Evolutionary conservation across 108 stramenopile species (phyloP).

Genomic region (Cylindrotheca closterium): DNA sequence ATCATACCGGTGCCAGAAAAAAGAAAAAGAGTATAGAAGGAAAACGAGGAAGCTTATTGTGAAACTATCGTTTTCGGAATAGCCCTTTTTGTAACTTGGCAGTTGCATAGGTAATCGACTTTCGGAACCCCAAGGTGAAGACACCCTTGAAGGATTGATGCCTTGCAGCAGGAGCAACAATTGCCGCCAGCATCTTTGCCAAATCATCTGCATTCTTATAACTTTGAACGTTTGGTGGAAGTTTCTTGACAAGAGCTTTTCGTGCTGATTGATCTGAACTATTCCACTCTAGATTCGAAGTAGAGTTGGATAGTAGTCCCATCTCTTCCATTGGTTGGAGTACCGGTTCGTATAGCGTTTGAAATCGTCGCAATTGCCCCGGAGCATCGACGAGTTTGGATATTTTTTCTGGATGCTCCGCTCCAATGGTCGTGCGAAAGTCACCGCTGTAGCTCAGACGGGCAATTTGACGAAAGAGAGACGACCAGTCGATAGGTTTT

Average conservation of each 20-base stretch:
- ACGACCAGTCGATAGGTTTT: slow-evolving; percentile 3
- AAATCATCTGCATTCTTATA: slow-evolving; percentile 5
- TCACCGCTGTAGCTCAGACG: slow-evolving; percentile 80
- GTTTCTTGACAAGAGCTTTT: slow-evolving; percentile 1
- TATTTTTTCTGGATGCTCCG: slow-evolving; percentile 81
- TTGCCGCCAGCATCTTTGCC: slow-evolving; percentile 34
- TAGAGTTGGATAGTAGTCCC: slow-evolving; percentile 34
- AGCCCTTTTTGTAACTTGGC: slow-evolving; percentile 81
- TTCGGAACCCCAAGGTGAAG: slow-evolving; percentile 64
- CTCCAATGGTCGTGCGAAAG: slow-evolving; percentile 80
- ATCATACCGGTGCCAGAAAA: neutral
- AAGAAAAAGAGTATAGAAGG: neutral
- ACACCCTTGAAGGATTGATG: slow-evolving; percentile 82
- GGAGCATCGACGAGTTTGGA: slow-evolving; percentile 67
- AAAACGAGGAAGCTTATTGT: neutral
- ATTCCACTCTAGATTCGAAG: slow-evolving; percentile 45
- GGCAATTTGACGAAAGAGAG: slow-evolving; percentile 53
- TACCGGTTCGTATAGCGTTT: slow-evolving; percentile 48
- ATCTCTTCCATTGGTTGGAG: slow-evolving; percentile 29
- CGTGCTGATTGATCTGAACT: slow-evolving; percentile 8
- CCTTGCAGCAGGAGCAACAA: slow-evolving; percentile 71
- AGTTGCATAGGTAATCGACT: slow-evolving; percentile 64
- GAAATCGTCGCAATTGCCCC: slow-evolving; percentile 73
- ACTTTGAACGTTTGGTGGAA: slow-evolving; percentile 11
- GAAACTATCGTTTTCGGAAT: neutral